Base-by-base conservation (phyloP, 345 rosid genomes). In the Erodium maritimum region DNA sequence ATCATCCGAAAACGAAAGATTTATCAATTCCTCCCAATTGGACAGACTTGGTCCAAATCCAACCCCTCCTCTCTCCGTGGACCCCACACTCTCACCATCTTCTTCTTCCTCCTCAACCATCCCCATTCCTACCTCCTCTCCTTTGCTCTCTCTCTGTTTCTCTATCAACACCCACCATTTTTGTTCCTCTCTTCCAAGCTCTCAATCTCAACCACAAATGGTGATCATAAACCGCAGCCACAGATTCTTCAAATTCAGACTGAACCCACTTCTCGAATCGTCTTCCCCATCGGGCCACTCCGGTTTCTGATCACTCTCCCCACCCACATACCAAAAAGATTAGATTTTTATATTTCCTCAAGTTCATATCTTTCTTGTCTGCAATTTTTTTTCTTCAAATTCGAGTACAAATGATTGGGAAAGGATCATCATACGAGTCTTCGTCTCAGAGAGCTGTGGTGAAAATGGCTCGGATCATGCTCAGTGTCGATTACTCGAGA, bases 401-500 rank as follows among this genome's bases (percentile, higher is more conserved):
- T 29, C 34, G 3, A 14, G 48, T 61, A 68, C 75, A 81, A 77
- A 88, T 91, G 98, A 66, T 79, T 71, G 61, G 76, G 65, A 70
- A 75, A 82, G 71, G 80, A n/a, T n/a, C n/a, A n/a, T n/a, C n/a
- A 62, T 77, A 73, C 74, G 77, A 74, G 62, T 65, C 61, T n/a
- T n/a, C n/a, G 65, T 68, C 61, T 46, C 75, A 69, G 18, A 74
- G 60, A 18, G 69, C 76, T 12, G 77, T 20, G 12, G 58, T 77
- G 63, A 86, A 75, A 55, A 88, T 84, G 95, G 88, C 82, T 29
- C 81, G 77, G 77, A 72, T 91, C 66, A 77, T 91, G 79, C 87
- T 91, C 7, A 59, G 75, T 42, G 72, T 91, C 51, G 93, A 88
- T 70, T 84, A 80, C 70, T 84, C 86, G 0, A 80, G 82, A 71